Evolutionary conservation across 106 monocot species (phyloP), one percentile per base, ranked within the genome.

Genomic region (Vanilla planifolia): DNA sequence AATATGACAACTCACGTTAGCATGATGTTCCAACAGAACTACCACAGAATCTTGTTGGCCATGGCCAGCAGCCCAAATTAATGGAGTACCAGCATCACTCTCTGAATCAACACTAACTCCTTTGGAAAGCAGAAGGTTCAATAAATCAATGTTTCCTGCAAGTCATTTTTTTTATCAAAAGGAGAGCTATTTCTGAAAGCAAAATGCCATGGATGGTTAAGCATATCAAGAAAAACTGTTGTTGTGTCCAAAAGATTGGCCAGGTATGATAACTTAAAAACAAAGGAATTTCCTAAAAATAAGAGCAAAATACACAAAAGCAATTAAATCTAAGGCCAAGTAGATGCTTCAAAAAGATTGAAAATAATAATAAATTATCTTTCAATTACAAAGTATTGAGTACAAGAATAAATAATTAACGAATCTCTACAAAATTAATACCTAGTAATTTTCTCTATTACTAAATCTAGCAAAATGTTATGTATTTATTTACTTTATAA

Each of bases 11-110:
- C 82, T 77, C 76, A 95, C 94, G 67, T 95, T 74, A 47, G 94
- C 89, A 71, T 79, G 52, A 43, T 89, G 67, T 52, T 95, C 73
- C 56, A 95, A 71, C 33, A 95, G 74, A 78, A 84, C 51, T 68
- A 80, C 84, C 43, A 81, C 75, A 16, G 89, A 70, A 33, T 83
- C 83, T 51, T 67, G 67, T 61, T 95, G 83, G 8, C 70, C 89
- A 68, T 95, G 89, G 63, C 94, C 94, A 67, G 89, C 89, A 42
- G 94, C 94, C 94, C 94, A 95, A 66, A 95, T 68, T 34, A 89
- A 65, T 9, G 94, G 94, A 59, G 94, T 95, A n/a, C 94, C 94
- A 67, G 94, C 67, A 63, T 95, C 94, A 76, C 94, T 89, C 65
- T 89, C 78, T 24, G 80, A 89, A 36, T 95, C 89, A 33, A 86